These are phyloP conservation scores for Wickerhamomyces strasburgensis DNA, from an alignment of 805 yeast species.

Conservation along the genomic window DNA sequence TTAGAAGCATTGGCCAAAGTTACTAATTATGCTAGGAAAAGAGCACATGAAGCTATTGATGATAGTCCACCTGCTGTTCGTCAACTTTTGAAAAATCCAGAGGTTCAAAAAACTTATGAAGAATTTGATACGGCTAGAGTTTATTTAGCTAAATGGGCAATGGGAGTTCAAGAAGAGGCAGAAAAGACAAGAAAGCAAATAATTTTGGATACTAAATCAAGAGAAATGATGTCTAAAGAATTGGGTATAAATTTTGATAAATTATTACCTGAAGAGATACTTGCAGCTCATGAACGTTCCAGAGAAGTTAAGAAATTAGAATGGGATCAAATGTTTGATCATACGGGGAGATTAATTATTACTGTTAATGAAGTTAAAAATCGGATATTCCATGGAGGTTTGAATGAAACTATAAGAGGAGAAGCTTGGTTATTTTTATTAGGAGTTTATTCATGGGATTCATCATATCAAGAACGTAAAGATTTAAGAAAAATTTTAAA, in stretches of 20 bases:
- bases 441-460: conserved; percentile 86
- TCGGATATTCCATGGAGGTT: conserved; percentile 87
- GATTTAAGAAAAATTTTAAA: conserved; percentile 51
- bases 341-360: conserved; percentile 61
- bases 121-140: conserved; percentile 92
- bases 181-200: conserved; percentile 48
- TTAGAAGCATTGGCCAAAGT: conserved; percentile 80
- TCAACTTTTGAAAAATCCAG: conserved; percentile 67
- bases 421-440: conserved; percentile 86
- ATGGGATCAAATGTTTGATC: conserved; percentile 84
- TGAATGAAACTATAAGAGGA: conserved; percentile 50
- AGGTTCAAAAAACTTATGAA: conserved; percentile 73
- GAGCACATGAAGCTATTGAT: conserved; percentile 56
- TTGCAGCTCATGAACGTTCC: conserved; percentile 53
- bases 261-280: conserved; percentile 55
- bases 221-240: conserved; percentile 51
- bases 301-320: conserved; percentile 64
- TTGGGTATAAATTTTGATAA: conserved; percentile 52
- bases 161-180: conserved; percentile 89
- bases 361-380: conserved; percentile 78
- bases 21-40: conserved; percentile 48
- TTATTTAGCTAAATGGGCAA: conserved; percentile 94
- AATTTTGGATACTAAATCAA: conserved; percentile 55
- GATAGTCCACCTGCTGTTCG: conserved; percentile 45
- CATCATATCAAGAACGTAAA: conserved; percentile 63